Evolutionary conservation across 805 yeast genomes (phyloP).

Genomic region (Maudiozyma pseudohumilis): DNA sequence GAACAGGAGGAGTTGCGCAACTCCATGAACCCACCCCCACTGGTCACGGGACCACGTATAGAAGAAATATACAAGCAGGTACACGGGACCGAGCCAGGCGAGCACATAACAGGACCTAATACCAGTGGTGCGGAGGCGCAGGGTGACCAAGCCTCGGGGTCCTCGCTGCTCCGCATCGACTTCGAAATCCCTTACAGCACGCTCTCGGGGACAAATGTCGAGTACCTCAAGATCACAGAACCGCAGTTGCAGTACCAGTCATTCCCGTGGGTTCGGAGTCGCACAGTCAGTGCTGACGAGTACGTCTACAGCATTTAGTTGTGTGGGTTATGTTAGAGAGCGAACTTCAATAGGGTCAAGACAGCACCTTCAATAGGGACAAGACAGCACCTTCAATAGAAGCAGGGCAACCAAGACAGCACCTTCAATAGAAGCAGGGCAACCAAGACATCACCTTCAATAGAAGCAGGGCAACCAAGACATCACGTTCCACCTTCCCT

Average conservation of each 20-base stretch:
- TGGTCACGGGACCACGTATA: constrained; percentile 26
- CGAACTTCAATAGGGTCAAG: too few relatives aligned
- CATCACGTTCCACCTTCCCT: too few relatives aligned
- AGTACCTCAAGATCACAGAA: constrained; percentile 58
- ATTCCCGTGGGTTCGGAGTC: constrained; percentile 72
- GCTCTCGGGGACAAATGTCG: constrained; percentile 57
- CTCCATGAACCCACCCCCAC: constrained; percentile 32
- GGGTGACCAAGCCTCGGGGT: too few relatives aligned
- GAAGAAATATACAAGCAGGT: constrained; percentile 27
- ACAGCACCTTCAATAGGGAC: too few relatives aligned
- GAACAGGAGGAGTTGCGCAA: constrained; percentile 19
- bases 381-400: too few relatives aligned
- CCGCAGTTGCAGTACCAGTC: constrained; percentile 50
- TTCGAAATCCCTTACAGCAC: constrained; percentile 59
- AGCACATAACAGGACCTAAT: too few relatives aligned
- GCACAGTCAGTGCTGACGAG: constrained; percentile 35
- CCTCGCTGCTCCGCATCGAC: constrained; percentile 34
- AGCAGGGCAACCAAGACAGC: too few relatives aligned
- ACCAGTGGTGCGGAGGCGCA: too few relatives aligned
- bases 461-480: too few relatives aligned
- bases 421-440: too few relatives aligned
- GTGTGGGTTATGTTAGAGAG: too few relatives aligned
- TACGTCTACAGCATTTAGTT: constrained; percentile 23
- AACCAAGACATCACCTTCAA: too few relatives aligned
- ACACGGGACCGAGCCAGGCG: constrained; percentile 12